Evolutionary conservation across 1,139 yeast genomes (phyloP), one percentile per base, ranked within the genome.

Genomic region (Saccharomycopsis crataegensis): DNA sequence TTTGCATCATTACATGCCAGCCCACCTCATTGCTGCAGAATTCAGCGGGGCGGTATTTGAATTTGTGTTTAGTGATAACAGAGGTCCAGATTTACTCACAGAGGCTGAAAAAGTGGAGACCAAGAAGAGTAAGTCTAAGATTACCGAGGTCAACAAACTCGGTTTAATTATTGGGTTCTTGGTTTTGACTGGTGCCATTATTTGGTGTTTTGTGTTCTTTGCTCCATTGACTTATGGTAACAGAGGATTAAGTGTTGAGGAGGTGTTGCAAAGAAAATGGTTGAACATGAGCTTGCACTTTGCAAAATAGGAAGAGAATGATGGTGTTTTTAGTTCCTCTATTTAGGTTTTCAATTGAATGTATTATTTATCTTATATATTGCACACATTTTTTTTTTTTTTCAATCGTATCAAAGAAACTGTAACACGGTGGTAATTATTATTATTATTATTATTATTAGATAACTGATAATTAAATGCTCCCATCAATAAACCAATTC

Each of bases 1-100:
- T 72, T 76, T 90, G 67, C 99, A 93, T 67, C 99, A 93, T 69
- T 93, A 93, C 68, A 73, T 93, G 62, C 99, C 99, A 42, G 99
- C 99, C 0, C 99, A 94, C 67, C 74, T 93, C 65, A 78, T 89
- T 59, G 96, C 96, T 8, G 91, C 96, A 0, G 69, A 90, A 62
- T 80, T 91, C 58, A 72, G 93, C 12, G 98, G 95, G 32, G 91
- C 86, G 0, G 72, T 90, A 58, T 76, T 86, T 58, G 99, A 94
- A 67, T 82, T 89, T 62, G 68, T 89, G 46, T 77, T 86, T 64
- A 83, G 94, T 31, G 84, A 82, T 61, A 81, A 80, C 62, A 71
- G 76, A 59, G 63, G 67, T 17, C 54, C 65, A 32, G 64, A 62
- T 37, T 43, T 60, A 2, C 48, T 59, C 2, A 68, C 65, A 44